Evolutionary conservation across 2,329 filamentous ascomycete genomes (phyloP).

Genomic region (Alternaria viburni): DNA sequence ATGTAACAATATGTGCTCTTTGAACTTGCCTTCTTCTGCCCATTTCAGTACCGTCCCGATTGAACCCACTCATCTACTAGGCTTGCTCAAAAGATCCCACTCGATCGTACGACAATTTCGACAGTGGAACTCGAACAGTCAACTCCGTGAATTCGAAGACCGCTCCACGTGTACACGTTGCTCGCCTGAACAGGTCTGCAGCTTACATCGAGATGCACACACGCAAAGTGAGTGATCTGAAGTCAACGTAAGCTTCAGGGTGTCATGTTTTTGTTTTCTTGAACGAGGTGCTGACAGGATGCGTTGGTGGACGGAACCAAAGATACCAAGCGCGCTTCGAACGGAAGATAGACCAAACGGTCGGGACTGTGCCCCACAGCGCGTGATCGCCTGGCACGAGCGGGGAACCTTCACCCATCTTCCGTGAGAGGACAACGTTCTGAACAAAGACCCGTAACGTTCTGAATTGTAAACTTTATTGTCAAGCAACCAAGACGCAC

Average conservation of each 20-base stretch:
- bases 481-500: background rate
- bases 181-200: background rate
- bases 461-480: background rate
- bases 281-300: background rate
- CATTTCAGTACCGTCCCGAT: accelerated
- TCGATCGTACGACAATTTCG: background rate
- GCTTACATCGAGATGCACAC: background rate
- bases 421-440: background rate
- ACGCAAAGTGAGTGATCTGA: background rate
- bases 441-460: background rate
- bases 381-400: conserved; percentile 5
- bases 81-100: background rate
- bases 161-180: background rate
- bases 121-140: background rate
- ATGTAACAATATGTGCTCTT: conserved; percentile 8
- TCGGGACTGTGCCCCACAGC: conserved; percentile 12
- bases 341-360: conserved; percentile 5
- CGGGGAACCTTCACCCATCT: conserved; percentile 2
- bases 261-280: background rate
- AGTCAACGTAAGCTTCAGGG: background rate
- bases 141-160: background rate
- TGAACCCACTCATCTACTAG: background rate
- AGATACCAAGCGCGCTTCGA: background rate
- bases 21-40: background rate
- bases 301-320: background rate